Evolutionary conservation across 495 filamentous ascomycete species (phyloP), one percentile per base, ranked within the genome.

Genomic region (Letharia columbiana): DNA sequence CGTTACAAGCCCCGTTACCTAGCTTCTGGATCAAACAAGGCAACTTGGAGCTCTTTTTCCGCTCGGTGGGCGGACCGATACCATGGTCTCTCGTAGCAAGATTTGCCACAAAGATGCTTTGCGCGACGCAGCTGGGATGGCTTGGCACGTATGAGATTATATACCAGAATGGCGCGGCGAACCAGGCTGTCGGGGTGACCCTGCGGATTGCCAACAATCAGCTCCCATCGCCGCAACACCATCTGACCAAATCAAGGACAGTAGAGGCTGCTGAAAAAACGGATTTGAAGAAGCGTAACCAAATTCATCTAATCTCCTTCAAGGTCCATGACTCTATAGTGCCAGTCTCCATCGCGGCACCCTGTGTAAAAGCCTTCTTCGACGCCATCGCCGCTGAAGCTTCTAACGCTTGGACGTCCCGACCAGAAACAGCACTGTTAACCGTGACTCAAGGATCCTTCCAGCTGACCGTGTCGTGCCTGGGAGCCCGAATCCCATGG

Each of bases 381-480:
- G 41, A 61, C 28, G 31, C 59, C 37, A 33, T 61, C 37, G 59
- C 37, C 37, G 18, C 17, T 13, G 35, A 41, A 61, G 37, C 59
- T 23, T 23, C 41, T n/a, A 42, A 9, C 35, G n/a, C n/a, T 11
- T 42, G 59, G 59, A 23, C 37, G 15, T 41, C 13, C 59, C n/a
- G 2, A 6, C 17, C 39, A 17, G 20, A 40, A 61, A 1, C 35
- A 9, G 35, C 59, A 23, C 15, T 61, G 5, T 39, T 61, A 1
- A 61, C 59, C 15, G 20, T 61, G 10, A n/a, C 37, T 11, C 15
- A 40, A n/a, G 59, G 59, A 3, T 18, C 20, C 20, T 61, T 61
- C 23, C 59, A 61, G 37, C 59, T 61, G 10, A 61, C 59, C 15
- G 18, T 42, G 8, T 61, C 59, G 12, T 61, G 59, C 59, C 37